Evolutionary conservation across 768 basidiomycete genomes (phyloP).

Genomic region (Imleria badia): DNA sequence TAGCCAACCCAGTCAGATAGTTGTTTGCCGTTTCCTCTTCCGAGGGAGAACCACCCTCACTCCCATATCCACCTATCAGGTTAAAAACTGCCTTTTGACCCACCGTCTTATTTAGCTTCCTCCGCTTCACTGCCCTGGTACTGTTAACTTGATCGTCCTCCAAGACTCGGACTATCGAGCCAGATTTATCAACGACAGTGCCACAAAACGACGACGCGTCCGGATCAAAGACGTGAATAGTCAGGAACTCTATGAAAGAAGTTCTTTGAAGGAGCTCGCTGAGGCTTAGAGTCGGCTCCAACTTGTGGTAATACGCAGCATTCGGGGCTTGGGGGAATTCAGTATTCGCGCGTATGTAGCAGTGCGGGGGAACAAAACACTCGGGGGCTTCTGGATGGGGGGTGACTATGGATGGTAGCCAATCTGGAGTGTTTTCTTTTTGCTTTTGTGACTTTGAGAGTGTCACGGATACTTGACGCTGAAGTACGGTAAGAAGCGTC

Average conservation of each 20-base stretch:
- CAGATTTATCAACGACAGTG: slow-evolving; percentile 55
- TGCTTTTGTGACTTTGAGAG: slow-evolving; percentile 38
- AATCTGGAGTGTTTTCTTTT: slow-evolving; percentile 50
- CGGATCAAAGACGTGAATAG: slow-evolving; percentile 71
- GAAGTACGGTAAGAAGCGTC: slow-evolving; percentile 52
- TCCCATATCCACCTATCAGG: slow-evolving; percentile 63
- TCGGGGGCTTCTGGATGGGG: slow-evolving; percentile 58
- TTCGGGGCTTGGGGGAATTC: slow-evolving; percentile 28
- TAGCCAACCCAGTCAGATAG: slow-evolving; percentile 15
- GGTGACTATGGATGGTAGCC: slow-evolving; percentile 54
- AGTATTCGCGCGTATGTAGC: slow-evolving; percentile 53
- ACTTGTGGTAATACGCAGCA: slow-evolving; percentile 48
- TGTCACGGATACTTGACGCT: slow-evolving; percentile 37
- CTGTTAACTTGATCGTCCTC: slow-evolving; percentile 20
- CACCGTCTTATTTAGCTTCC: slow-evolving; percentile 51
- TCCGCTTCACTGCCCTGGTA: slow-evolving; percentile 49
- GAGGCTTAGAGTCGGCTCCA: slow-evolving; percentile 54
- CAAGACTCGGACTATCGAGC: slow-evolving; percentile 30
- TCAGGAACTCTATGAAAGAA: slow-evolving; percentile 81
- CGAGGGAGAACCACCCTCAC: slow-evolving; percentile 42
- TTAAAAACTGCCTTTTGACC: slow-evolving; percentile 56
- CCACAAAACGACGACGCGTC: slow-evolving; percentile 53
- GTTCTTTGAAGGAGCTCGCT: slow-evolving; percentile 51
- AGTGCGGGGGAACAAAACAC: slow-evolving; percentile 55
- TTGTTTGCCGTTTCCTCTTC: slow-evolving; percentile 15